phyloP scores from a whole-genome alignment of 768 basidiomycete genomes.

The Paxillus involutus region DNA sequence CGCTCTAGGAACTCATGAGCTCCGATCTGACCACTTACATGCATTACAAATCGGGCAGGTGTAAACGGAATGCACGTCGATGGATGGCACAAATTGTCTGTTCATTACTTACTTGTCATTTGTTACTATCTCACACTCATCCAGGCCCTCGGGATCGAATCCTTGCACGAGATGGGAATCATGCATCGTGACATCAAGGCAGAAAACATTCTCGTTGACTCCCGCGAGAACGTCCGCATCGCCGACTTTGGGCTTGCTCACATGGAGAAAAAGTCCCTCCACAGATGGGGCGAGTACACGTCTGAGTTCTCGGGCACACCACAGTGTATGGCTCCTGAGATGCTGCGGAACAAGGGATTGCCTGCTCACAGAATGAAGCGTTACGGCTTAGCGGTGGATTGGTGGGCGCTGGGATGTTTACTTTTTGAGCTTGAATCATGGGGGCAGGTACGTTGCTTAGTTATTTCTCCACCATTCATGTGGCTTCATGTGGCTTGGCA shows the following conservation, averaged over 20 bases:
- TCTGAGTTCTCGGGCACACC: constrained; percentile 34
- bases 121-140: constrained; percentile 1
- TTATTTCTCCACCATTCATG: not conserved
- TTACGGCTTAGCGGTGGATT: constrained; percentile 38
- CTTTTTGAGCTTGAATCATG: constrained; percentile 36
- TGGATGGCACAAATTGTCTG: constrained; percentile 44
- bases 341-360: constrained; percentile 28
- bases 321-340: constrained; percentile 42
- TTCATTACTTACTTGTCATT: not conserved
- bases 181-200: constrained; percentile 72
- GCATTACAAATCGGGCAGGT: constrained; percentile 16
- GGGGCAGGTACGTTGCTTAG: constrained; percentile 19
- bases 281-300: constrained; percentile 13
- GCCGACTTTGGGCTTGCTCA: constrained; percentile 42
- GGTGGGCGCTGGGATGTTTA: constrained; percentile 44
- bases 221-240: constrained; percentile 38
- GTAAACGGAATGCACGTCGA: constrained; percentile 28
- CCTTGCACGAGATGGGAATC: constrained; percentile 58
- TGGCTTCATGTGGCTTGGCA: constrained; percentile 7
- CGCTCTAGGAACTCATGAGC: constrained; percentile 39
- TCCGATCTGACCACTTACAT: constrained; percentile 36
- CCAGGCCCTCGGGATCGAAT: constrained; percentile 40
- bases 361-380: constrained; percentile 2
- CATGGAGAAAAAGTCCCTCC: constrained; percentile 13
- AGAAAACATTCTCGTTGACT: constrained; percentile 64